These are phyloP conservation scores for Aspergillus bertholletiae DNA, from an alignment of 495 filamentous ascomycete genomes.

Conservation along the genomic window DNA sequence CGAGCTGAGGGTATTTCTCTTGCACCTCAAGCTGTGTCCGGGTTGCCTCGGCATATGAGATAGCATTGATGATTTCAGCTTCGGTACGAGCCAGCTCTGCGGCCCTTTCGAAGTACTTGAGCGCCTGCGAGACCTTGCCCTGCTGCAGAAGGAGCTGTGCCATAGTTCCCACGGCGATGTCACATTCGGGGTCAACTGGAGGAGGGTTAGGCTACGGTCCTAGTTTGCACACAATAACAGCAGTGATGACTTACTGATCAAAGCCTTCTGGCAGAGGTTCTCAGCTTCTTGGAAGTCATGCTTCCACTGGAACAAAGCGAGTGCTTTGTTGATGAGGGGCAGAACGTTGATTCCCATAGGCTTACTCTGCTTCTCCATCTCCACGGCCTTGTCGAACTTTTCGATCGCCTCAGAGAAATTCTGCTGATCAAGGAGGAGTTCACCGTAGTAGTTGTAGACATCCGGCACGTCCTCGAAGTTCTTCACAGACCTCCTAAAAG, in stretches of 20 bases:
- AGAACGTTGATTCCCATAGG: constrained; percentile 95
- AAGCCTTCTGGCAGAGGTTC: constrained; percentile 92
- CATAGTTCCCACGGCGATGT: constrained; percentile 99
- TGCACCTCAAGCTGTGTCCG: constrained; percentile 96
- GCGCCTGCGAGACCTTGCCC: constrained; percentile 90
- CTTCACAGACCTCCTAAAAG: constrained; percentile 96
- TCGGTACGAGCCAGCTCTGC: constrained; percentile 95
- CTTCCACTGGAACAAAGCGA: constrained; percentile 97
- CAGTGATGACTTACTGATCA: constrained; percentile 75
- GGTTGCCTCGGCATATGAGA: constrained; percentile 96
- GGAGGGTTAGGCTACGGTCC: constrained; percentile 11
- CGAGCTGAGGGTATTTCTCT: constrained; percentile 96
- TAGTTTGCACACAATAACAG: no score
- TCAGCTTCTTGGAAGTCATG: constrained; percentile 93
- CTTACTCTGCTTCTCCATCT: constrained; percentile 94
- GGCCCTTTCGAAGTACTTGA: constrained; percentile 95
- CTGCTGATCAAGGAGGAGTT: constrained; percentile 94
- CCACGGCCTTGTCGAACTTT: constrained; percentile 96
- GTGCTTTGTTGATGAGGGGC: constrained; percentile 96
- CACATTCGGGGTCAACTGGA: constrained; percentile 96
- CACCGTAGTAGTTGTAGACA: constrained; percentile 99
- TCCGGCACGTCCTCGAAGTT: constrained; percentile 95
- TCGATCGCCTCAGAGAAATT: constrained; percentile 94
- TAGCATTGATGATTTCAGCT: constrained; percentile 90
- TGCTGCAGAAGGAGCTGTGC: constrained; percentile 97